Evolutionary conservation across 2,329 filamentous ascomycete species (phyloP), one percentile per base, ranked within the genome.

Genomic region (Rachicladosporium sp.): DNA sequence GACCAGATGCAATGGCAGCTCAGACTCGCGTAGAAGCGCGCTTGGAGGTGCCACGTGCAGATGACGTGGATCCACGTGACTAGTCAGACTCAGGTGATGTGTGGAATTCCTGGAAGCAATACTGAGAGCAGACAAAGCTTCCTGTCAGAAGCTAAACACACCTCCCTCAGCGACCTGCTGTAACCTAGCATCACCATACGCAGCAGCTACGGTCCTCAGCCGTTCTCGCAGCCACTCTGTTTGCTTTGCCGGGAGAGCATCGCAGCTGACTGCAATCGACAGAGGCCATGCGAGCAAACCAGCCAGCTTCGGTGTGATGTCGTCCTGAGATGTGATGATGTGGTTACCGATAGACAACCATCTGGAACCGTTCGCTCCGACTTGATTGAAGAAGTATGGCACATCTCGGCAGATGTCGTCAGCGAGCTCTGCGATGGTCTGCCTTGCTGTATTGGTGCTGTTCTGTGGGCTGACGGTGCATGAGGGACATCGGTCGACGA

Each of bases 321-420:
- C 31, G 2, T 23, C 12, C 6, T 19, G 15, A 19, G 15, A 19
- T 19, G 15, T 19, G 15, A 19, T 19, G 15, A 19, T 19, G 15
- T 19, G 15, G 15, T 19, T 19, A 19, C 15, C 10, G 7, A 5
- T 13, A 5, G 15, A 19, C 13, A n/a, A 15, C 7, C 27, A n/a
- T 23, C 13, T n/a, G 33, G 33, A n/a, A 11, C n/a, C 10, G 31
- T 29, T 33, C 29, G 12, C 15, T n/a, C 10, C 23, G 15, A 6
- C 3, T 13, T n/a, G 11, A 9, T 12, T 33, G 27, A 40, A 37
- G 37, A 37, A 43, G 13, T 30, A 43, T 2, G 37, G 15, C 12
- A 43, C 23, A 37, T 40, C 38, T 8, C 19, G 10, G 31, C 41
- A 43, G 30, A 43, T 27, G 31, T 37, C 41, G n/a, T 15, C 33